Evolutionary conservation across 345 rosid species (phyloP).

Genomic region (Raphanus raphanistrum): DNA sequence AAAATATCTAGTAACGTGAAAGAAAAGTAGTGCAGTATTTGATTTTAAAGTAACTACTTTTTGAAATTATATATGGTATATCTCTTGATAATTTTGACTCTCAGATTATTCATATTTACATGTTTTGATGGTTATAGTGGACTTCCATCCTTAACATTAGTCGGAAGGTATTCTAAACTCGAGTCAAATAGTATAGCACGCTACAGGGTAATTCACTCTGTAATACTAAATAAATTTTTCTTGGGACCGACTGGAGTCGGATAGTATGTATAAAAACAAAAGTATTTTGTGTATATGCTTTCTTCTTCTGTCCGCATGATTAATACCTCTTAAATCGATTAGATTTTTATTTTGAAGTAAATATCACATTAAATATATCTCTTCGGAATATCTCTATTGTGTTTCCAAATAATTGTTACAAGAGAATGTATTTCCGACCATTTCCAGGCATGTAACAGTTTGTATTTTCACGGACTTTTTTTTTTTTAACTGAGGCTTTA

Average conservation of each 20-base stretch:
- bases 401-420: neutral
- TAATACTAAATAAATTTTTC: no score
- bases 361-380: neutral
- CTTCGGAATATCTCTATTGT: neutral
- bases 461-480: neutral
- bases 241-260: no score
- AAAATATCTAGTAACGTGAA: neutral
- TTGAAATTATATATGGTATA: no score
- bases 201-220: no score
- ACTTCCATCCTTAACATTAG: no score
- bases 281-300: no score
- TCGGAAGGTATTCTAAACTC: no score
- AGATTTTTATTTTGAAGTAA: neutral
- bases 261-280: no score
- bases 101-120: neutral
- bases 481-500: no score
- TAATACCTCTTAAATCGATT: neutral
- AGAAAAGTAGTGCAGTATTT: neutral
- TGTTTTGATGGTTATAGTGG: neutral
- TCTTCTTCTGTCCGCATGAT: neutral
- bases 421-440: no score
- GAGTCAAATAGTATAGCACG: no score
- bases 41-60: no score
- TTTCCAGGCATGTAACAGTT: neutral
- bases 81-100: neutral